Evolutionary conservation across 441 rosid species (phyloP).

Genomic region (Eutrema salsugineum): DNA sequence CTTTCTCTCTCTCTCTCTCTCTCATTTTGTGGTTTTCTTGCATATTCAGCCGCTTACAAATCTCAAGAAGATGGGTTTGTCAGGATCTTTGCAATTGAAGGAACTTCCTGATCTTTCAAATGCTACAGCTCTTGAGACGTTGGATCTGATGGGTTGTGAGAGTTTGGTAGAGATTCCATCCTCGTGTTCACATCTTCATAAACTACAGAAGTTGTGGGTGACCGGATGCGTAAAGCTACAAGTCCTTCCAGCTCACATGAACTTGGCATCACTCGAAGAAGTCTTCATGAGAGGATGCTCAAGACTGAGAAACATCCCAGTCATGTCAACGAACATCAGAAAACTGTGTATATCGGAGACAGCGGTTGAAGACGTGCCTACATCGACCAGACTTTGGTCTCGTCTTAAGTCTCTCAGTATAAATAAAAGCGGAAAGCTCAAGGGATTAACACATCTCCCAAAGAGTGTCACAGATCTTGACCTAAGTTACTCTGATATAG

Average conservation of each 20-base stretch:
- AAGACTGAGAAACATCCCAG: neutral
- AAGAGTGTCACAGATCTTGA: neutral
- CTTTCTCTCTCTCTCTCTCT: neutral
- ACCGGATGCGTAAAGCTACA: neutral
- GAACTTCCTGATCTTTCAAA: constrained; percentile 32
- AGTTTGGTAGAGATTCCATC: constrained; percentile 27
- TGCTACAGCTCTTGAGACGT: neutral
- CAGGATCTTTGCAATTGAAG: neutral
- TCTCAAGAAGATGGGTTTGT: constrained; percentile 26
- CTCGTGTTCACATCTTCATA: neutral
- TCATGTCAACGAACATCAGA: neutral
- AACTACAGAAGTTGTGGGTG: neutral
- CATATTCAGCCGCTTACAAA: neutral
- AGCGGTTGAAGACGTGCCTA: neutral
- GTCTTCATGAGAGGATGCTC: neutral
- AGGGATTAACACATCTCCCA: neutral
- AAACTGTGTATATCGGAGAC: neutral
- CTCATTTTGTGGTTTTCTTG: neutral
- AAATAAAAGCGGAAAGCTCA: neutral
- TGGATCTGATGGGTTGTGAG: constrained; percentile 13
- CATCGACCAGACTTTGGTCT: neutral
- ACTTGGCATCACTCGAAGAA: neutral
- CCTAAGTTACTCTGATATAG: neutral
- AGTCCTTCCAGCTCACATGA: neutral
- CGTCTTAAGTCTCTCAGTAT: neutral